Percentiles rank a stretch among this genome's conserved stretches.
Conservation (phyloP, 2,329 filamentous ascomycete species). For the Hymenoscyphus albidus region DNA sequence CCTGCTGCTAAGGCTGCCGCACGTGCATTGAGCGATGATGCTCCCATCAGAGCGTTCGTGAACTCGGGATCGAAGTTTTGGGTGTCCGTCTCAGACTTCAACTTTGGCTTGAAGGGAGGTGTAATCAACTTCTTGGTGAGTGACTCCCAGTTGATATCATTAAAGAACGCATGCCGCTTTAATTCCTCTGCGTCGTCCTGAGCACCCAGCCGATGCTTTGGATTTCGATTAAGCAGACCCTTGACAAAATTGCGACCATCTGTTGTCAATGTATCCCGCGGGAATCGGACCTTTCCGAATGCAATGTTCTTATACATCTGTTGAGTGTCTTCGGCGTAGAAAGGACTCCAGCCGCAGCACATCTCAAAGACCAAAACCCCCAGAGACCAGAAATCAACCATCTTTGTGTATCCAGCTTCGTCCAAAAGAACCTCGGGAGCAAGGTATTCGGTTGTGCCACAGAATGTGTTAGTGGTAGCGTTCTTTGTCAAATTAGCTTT, state of each 20-base stretch:
- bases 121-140: slow-evolving; percentile 87
- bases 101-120: slow-evolving; percentile 94
- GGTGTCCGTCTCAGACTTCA: slow-evolving; percentile 92
- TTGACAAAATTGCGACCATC: slow-evolving; percentile 98
- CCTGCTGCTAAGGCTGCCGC: slow-evolving; percentile 82
- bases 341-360: slow-evolving; percentile 99
- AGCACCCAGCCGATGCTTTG: slow-evolving; percentile 88
- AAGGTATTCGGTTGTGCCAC: slow-evolving; percentile 95
- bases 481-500: slow-evolving; percentile 97
- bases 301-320: slow-evolving; percentile 99
- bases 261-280: slow-evolving; percentile 86
- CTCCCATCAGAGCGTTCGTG: slow-evolving; percentile 85
- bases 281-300: slow-evolving; percentile 96
- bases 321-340: slow-evolving; percentile 98
- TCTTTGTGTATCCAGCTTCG: slow-evolving; percentile 97
- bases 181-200: slow-evolving; percentile 89
- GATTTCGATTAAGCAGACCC: slow-evolving; percentile 92
- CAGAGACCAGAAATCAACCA: slow-evolving; percentile 99
- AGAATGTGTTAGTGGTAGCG: slow-evolving; percentile 98
- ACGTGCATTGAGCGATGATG: slow-evolving; percentile 84
- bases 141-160: slow-evolving; percentile 87
- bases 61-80: slow-evolving; percentile 99
- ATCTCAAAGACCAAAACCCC: slow-evolving; percentile 98
- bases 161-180: slow-evolving; percentile 92
- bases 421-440: slow-evolving; percentile 93